Evolutionary conservation across 768 basidiomycete genomes (phyloP).

Genomic region (Omphalotus guepiniiformis): DNA sequence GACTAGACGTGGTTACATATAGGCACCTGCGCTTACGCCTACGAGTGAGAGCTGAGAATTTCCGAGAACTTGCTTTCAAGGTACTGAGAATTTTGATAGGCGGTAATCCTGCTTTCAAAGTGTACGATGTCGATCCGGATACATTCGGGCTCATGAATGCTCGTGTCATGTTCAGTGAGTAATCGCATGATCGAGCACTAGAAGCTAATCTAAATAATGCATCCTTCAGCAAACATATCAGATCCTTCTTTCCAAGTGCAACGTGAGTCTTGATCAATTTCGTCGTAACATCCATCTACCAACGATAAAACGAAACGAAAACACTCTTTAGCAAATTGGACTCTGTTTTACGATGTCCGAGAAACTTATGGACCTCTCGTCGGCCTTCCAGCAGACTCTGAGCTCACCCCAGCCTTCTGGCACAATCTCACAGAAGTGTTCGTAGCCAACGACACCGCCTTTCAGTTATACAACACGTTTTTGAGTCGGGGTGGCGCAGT

Average conservation of each 20-base stretch:
- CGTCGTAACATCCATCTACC: constrained; percentile 9
- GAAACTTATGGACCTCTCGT: constrained; percentile 29
- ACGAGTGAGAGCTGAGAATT: constrained; percentile 28
- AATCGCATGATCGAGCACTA: neutral
- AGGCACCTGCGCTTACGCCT: constrained; percentile 34
- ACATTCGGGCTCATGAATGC: constrained; percentile 38
- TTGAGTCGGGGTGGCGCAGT: constrained; percentile 35
- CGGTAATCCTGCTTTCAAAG: constrained; percentile 34
- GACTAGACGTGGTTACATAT: no score
- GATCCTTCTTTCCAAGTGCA: constrained; percentile 23
- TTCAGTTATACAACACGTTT: constrained; percentile 35
- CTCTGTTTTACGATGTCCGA: constrained; percentile 33
- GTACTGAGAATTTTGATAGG: constrained; percentile 14
- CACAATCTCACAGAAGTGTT: constrained; percentile 34
- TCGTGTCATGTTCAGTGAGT: constrained; percentile 28
- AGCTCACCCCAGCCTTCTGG: constrained; percentile 37
- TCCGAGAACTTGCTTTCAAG: neutral
- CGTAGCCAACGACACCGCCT: constrained; percentile 24
- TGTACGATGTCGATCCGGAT: constrained; percentile 39
- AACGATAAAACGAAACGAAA: neutral
- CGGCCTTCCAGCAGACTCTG: constrained; percentile 13
- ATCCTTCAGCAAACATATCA: constrained; percentile 20
- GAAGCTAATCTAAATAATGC: neutral
- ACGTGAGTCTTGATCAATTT: constrained; percentile 10
- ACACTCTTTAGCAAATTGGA: constrained; percentile 23